These are phyloP conservation scores for Kodamaea fukazawae DNA, from an alignment of 805 yeast species.

Conservation along the genomic window DNA sequence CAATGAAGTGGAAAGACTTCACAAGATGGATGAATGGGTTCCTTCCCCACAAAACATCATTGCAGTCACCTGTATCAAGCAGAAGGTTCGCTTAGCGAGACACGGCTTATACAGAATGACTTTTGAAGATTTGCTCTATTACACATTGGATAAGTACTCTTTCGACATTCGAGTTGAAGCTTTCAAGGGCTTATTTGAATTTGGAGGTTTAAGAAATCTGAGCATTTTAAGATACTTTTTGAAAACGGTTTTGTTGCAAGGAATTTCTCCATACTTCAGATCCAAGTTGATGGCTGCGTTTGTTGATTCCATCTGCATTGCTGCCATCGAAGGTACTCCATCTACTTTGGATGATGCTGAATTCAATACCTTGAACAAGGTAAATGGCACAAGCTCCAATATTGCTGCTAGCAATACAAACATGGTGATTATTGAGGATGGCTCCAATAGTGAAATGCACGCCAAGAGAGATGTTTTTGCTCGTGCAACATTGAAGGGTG, in stretches of 20 bases:
- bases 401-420: conserved; percentile 22
- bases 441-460: conserved; percentile 40
- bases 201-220: conserved; percentile 76
- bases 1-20: conserved; percentile 69
- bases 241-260: conserved; percentile 53
- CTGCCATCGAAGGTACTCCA: conserved; percentile 64
- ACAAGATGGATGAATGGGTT: conserved; percentile 81
- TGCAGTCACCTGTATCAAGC: conserved; percentile 54
- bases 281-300: conserved; percentile 48
- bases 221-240: conserved; percentile 62
- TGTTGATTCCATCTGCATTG: conserved; percentile 53
- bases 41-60: conserved; percentile 66
- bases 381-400: conserved; percentile 20
- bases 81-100: conserved; percentile 57
- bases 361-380: conserved; percentile 38
- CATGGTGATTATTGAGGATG: conserved; percentile 59
- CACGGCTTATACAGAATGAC: conserved; percentile 52
- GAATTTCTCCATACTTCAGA: conserved; percentile 48
- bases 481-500: conserved; percentile 61
- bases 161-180: conserved; percentile 63
- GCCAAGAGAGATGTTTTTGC: conserved; percentile 64
- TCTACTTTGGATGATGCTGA: conserved; percentile 66
- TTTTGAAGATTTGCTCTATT: conserved; percentile 53
- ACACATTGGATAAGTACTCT: conserved; percentile 46
- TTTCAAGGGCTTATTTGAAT: conserved; percentile 60